Conservation (phyloP, 2,329 filamentous ascomycete genomes). For the Colletotrichum higginsianum region DNA sequence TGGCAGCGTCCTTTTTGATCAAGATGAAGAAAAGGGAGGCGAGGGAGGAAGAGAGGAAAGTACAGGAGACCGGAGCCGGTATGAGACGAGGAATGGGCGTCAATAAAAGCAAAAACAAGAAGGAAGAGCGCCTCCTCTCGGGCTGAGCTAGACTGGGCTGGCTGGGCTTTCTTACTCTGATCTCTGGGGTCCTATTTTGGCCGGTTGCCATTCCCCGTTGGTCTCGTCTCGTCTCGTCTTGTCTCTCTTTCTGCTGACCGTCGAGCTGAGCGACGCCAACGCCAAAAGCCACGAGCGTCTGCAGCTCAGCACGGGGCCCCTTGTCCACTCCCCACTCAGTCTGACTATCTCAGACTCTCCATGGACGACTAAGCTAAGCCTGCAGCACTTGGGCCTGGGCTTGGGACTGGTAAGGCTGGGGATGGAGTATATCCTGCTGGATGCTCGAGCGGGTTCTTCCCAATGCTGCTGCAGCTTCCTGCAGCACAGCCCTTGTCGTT, state of each 20-base stretch:
- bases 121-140: conserved; percentile 14
- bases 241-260: conserved; percentile 5
- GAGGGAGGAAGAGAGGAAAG: not conserved
- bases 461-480: conserved; percentile 13
- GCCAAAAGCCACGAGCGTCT: conserved; percentile 36
- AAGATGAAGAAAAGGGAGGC: not conserved
- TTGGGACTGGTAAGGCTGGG: conserved; percentile 27
- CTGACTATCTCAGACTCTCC: conserved; percentile 13
- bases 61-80: not conserved
- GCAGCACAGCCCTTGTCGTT: conserved; percentile 21
- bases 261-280: conserved; percentile 34
- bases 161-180: not conserved
- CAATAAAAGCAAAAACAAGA: conserved; percentile 24
- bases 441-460: not conserved
- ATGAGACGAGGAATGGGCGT: conserved; percentile 30
- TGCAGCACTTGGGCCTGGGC: conserved; percentile 35
- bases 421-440: not conserved
- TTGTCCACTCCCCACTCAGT: conserved; percentile 24
- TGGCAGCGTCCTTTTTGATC: not conserved
- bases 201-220: conserved; percentile 31
- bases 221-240: conserved; percentile 23
- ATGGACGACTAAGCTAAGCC: conserved; percentile 14
- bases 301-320: conserved; percentile 31
- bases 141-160: conserved; percentile 13
- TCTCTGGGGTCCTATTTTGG: conserved; percentile 25